Conservation (phyloP, 768 basidiomycete species). For the Chalciporus chontae region DNA sequence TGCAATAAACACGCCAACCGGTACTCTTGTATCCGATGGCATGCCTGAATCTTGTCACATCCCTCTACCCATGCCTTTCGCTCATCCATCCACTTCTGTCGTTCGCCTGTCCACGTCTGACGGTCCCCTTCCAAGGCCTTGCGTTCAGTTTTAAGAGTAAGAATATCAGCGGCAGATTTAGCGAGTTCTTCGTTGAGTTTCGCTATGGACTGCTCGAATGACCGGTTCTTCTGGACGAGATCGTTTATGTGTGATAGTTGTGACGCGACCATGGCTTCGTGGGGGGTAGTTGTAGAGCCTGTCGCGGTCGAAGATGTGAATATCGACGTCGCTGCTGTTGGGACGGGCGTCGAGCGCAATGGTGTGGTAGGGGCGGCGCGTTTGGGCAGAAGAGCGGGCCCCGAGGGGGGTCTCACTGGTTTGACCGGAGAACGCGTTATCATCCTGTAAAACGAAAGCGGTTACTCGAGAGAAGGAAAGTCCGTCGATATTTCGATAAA, state of each 20-base stretch:
- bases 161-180: conserved; percentile 26
- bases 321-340: conserved; percentile 24
- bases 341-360: conserved; percentile 15
- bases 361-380: conserved; percentile 15
- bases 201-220: conserved; percentile 57
- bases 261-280: conserved; percentile 51
- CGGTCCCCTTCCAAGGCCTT: conserved; percentile 25
- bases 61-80: conserved; percentile 58
- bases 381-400: conserved; percentile 9
- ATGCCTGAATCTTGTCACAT: conserved; percentile 58
- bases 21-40: conserved; percentile 64
- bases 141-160: conserved; percentile 41
- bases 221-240: conserved; percentile 64
- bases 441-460: conserved; percentile 13
- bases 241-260: conserved; percentile 71
- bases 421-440: conserved; percentile 30
- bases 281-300: conserved; percentile 31
- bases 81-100: conserved; percentile 48
- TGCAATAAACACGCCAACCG: conserved; percentile 52
- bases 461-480: not conserved
- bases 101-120: conserved; percentile 21
- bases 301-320: conserved; percentile 27
- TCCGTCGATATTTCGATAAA: not conserved
- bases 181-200: conserved; percentile 50
- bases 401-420: conserved; percentile 8